Evolutionary conservation across 257 asterid species (phyloP), one percentile per base, ranked within the genome.

Genomic region (Lycium ferocissimum): DNA sequence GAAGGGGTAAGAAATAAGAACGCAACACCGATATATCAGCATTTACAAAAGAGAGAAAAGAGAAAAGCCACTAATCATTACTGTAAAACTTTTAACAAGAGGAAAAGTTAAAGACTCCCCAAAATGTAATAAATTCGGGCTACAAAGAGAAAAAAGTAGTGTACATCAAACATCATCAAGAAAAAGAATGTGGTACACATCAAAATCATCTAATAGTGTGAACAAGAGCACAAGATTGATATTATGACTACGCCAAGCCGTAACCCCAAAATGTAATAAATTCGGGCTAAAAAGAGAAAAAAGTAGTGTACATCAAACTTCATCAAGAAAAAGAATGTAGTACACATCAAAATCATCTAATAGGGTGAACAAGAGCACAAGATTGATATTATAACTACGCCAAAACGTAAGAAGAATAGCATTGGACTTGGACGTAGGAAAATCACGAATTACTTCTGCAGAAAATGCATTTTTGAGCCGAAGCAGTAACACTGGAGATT

Each of bases 241-340:
- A 12, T 76, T 76, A 53, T 75, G 62, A 20, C 62, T 49, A 49
- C 62, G 20, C 45, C 45, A n/a, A 92, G n/a, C n/a, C n/a, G n/a
- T n/a, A n/a, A n/a, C n/a, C n/a, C n/a, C n/a, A n/a, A n/a, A 26
- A 26, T 26, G 33, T 26, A 26, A 26, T 26, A 26, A 26, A 26
- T 26, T 26, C 33, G 33, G 33, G 33, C 33, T 26, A 26, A 0
- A 26, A 26, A 26, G 33, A 26, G 33, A 26, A 26, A 26, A 26
- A 26, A 0, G 33, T 26, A 26, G 33, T 0, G 33, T 26, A 26
- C 33, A 71, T 71, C 37, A 72, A 72, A 72, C 9, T 45, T 43
- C 58, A 72, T 72, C 80, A 73, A 20, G 17, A 7, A 71, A 40
- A 71, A 40, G 57, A 71, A 18, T 71, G 17, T 18, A 4, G 57